phyloP scores from a whole-genome alignment of 495 filamentous ascomycete genomes.

The Tetracladium setigerum region DNA sequence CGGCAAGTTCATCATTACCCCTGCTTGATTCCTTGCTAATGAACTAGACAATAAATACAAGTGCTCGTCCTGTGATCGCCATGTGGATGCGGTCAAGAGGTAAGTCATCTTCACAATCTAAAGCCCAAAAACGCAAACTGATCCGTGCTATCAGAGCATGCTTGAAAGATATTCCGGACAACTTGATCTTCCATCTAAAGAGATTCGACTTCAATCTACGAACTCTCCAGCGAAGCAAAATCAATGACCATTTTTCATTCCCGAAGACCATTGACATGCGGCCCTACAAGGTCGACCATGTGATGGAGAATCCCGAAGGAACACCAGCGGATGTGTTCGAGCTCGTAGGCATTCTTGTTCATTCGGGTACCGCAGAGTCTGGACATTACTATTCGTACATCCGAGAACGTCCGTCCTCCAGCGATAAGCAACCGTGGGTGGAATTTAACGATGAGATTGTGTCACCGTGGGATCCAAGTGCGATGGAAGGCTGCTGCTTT shows the following conservation, averaged over 20 bases:
- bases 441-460: slow-evolving; percentile 91
- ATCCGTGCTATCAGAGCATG: slow-evolving; percentile 47
- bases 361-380: slow-evolving; percentile 86
- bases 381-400: slow-evolving; percentile 98
- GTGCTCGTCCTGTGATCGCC: slow-evolving; percentile 81
- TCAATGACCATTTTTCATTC: slow-evolving; percentile 92
- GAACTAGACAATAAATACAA: slow-evolving; percentile 85
- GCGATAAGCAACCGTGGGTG: slow-evolving; percentile 56
- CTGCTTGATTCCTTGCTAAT: slow-evolving; percentile 1
- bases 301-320: slow-evolving; percentile 55
- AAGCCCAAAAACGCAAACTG: slow-evolving; percentile 11
- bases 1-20: slow-evolving; percentile 37
- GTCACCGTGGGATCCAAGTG: slow-evolving; percentile 60
- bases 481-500: slow-evolving; percentile 70
- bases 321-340: slow-evolving; percentile 70
- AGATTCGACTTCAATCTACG: slow-evolving; percentile 93
- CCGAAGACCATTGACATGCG: slow-evolving; percentile 80
- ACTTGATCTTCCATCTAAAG: slow-evolving; percentile 93
- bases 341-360: slow-evolving; percentile 85
- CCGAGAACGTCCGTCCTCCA: slow-evolving; percentile 61
- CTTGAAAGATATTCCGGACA: slow-evolving; percentile 87
- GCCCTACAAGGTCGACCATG: slow-evolving; percentile 78
- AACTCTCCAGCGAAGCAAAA: slow-evolving; percentile 78
- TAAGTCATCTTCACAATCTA: slow-evolving; percentile 21
- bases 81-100: slow-evolving; percentile 93